Conservation (phyloP, 2,329 filamentous ascomycete species). For the Neonectria faginata region DNA sequence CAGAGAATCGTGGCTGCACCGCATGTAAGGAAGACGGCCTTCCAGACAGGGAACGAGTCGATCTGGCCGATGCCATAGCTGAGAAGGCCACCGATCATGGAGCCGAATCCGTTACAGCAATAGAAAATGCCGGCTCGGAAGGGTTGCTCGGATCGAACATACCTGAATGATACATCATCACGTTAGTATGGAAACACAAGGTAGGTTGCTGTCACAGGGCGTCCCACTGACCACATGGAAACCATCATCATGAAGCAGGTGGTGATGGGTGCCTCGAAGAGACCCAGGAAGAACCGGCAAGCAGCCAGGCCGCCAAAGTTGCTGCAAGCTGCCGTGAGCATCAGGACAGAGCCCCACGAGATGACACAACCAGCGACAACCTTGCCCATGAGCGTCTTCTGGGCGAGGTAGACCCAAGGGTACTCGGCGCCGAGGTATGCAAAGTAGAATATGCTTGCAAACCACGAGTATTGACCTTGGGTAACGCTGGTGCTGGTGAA, state of each 20-base stretch:
- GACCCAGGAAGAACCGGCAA: constrained; percentile 59
- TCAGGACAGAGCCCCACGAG: constrained; percentile 53
- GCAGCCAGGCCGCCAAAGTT: constrained; percentile 57
- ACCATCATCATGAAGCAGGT: constrained; percentile 64
- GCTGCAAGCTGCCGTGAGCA: constrained; percentile 55
- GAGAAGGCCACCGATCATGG: constrained; percentile 57
- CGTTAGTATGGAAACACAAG: not conserved
- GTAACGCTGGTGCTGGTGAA: constrained; percentile 60
- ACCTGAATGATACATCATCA: constrained; percentile 40
- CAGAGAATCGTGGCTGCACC: constrained; percentile 60
- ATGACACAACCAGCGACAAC: constrained; percentile 50
- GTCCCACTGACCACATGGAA: constrained; percentile 54
- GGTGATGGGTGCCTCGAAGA: constrained; percentile 61
- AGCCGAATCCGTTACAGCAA: constrained; percentile 55
- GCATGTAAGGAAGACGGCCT: constrained; percentile 64
- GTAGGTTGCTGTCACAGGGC: not conserved
- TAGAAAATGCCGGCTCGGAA: constrained; percentile 55
- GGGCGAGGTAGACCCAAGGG: constrained; percentile 51
- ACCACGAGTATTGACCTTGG: constrained; percentile 61
- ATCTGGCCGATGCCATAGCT: constrained; percentile 66
- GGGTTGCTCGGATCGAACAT: constrained; percentile 57
- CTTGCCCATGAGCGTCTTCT: constrained; percentile 52
- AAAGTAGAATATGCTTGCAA: constrained; percentile 67
- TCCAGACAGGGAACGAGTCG: constrained; percentile 56
- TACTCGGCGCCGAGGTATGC: constrained; percentile 58